Evolutionary conservation across 768 basidiomycete species (phyloP).

Genomic region (Lyophyllum semitale): DNA sequence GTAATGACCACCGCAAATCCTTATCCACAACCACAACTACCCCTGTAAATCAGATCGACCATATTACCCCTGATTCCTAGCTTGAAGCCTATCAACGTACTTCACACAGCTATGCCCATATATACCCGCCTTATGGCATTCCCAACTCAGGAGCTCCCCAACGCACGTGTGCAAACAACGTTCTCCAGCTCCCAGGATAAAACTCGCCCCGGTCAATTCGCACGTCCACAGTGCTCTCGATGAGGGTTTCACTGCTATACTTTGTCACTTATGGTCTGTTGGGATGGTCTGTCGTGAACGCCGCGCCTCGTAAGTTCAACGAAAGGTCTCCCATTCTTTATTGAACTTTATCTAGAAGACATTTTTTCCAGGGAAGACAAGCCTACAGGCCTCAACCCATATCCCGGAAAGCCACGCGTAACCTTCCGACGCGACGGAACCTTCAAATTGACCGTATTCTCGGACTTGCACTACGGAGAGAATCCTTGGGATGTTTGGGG

Average conservation of each 20-base stretch:
- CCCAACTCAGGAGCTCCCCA: background rate
- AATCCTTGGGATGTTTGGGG: slow-evolving; percentile 74
- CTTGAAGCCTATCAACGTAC: too few species aligned
- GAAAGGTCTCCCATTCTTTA: background rate
- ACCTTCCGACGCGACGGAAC: slow-evolving; percentile 59
- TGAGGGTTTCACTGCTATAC: background rate
- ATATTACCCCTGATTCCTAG: too few species aligned
- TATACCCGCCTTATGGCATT: background rate
- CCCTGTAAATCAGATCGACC: too few species aligned
- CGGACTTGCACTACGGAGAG: slow-evolving; percentile 77
- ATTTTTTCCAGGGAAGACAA: background rate
- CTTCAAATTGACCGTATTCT: slow-evolving; percentile 75
- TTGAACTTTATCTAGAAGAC: background rate
- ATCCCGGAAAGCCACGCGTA: slow-evolving; percentile 44
- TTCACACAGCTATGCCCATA: too few species aligned
- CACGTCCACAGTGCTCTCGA: background rate
- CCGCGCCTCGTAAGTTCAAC: slow-evolving; percentile 8
- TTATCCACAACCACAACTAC: too few species aligned
- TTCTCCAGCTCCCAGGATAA: background rate
- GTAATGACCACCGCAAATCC: too few species aligned
- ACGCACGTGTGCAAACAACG: background rate
- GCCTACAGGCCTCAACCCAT: slow-evolving; percentile 31
- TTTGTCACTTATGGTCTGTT: background rate
- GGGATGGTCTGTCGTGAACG: background rate
- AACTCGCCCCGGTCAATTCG: background rate